Evolutionary conservation across 1,284 basidiomycete species (phyloP).

Genomic region (Inonotus hispidus): DNA sequence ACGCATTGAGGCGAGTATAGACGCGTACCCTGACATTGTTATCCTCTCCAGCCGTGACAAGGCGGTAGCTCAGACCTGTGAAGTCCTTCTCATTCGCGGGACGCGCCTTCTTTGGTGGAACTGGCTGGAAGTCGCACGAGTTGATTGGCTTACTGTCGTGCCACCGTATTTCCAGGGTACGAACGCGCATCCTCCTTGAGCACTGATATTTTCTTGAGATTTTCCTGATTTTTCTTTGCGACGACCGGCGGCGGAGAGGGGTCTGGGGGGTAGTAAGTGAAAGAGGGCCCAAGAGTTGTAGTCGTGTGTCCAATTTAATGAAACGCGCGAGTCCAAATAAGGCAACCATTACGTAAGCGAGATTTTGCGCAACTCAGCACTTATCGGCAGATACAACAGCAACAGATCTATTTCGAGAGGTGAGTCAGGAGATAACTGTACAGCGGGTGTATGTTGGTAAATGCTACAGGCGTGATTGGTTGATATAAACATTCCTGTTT

Average conservation of each 20-base stretch:
- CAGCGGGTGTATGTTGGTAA: background rate
- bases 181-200: constrained; percentile 60
- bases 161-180: constrained; percentile 89
- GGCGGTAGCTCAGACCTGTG: constrained; percentile 69
- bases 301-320: constrained; percentile 2
- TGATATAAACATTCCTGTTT: background rate
- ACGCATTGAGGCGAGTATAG: background rate
- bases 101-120: constrained; percentile 70
- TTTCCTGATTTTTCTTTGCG: background rate
- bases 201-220: background rate
- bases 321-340: constrained; percentile 6
- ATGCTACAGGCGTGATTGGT: background rate
- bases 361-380: background rate
- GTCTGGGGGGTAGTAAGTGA: constrained; percentile 1
- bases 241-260: background rate
- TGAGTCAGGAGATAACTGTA: background rate
- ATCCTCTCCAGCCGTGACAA: constrained; percentile 96
- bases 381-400: background rate
- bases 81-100: constrained; percentile 56
- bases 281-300: background rate
- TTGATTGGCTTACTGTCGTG: constrained; percentile 94
- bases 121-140: constrained; percentile 89
- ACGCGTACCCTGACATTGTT: constrained; percentile 87
- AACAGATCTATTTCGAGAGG: background rate
- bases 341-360: background rate